Conservation (phyloP, 345 rosid species). For the Rhodomyrtus tomentosa region DNA sequence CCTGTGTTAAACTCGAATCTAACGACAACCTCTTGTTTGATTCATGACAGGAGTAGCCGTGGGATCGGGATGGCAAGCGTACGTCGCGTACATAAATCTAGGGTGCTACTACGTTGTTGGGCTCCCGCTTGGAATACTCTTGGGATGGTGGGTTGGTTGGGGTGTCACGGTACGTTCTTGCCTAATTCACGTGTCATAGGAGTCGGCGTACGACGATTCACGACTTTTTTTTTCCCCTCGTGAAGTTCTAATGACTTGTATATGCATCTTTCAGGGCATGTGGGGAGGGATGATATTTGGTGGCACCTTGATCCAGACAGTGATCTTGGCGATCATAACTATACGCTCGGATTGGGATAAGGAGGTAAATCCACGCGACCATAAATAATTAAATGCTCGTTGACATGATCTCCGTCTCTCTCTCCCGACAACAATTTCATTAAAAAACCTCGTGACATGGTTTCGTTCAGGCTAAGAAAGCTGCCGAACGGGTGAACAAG, state of each 20-base stretch:
- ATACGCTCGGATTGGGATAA: conserved; percentile 40
- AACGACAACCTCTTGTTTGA: neutral
- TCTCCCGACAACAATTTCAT: neutral
- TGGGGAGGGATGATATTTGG: conserved; percentile 71
- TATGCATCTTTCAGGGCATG: conserved; percentile 30
- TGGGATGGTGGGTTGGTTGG: conserved; percentile 50
- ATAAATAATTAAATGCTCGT: neutral
- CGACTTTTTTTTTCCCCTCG: no score
- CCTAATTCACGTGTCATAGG: neutral
- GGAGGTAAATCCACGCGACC: conserved; percentile 22
- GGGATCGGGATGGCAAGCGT: conserved; percentile 81
- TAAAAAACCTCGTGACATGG: neutral
- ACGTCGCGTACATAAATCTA: conserved; percentile 56
- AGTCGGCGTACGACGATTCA: neutral
- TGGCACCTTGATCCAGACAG: conserved; percentile 29
- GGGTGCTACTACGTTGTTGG: conserved; percentile 67
- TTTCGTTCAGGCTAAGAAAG: conserved; percentile 1
- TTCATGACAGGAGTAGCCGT: conserved; percentile 57
- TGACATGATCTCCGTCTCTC: neutral
- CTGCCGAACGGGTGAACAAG: conserved; percentile 1
- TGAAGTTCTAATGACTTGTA: neutral
- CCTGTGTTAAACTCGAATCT: neutral
- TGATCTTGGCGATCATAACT: conserved; percentile 35
- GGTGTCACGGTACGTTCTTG: conserved; percentile 39
- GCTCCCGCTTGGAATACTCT: conserved; percentile 51